Base-by-base conservation (phyloP, 1,284 basidiomycete species). In the Cryptococcus hybrid region DNA sequence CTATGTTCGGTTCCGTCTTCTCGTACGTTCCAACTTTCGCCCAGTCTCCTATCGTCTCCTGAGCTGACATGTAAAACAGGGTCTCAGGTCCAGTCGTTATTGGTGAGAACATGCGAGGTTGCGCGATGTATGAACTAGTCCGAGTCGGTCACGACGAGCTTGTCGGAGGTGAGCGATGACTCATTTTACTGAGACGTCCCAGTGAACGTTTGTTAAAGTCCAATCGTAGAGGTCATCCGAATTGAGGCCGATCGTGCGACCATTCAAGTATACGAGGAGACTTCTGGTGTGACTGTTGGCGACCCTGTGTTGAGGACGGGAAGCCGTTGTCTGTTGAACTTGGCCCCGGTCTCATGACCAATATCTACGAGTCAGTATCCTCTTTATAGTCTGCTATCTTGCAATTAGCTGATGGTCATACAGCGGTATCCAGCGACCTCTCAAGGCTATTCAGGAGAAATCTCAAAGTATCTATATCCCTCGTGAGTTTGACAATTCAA, bases 231-330 rank as follows among this genome's bases (percentile, higher is more conserved):
- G 89, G 93, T 97, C 71, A 97, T 97, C 69, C 86, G 94, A 73
- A 96, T 97, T 79, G 93, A 97, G 70, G 86, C 86, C 59, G 94
- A 96, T 80, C 93, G 97, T 80, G 89, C 92, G 52, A 99, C 95
- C 7, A 98, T 99, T 64, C 96, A 99, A 80, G 96, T 99, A n/a
- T 99, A 99, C 76, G 96, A 97, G 78, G 94, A 97, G 82, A 97
- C 93, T 3, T 94, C 94, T 52, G 93, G 94, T 66, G 92, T 99
- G 52, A 96, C 92, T 13, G 93, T 99, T 57, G 95, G 95, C 47
- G 95, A 99, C 81, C 95, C 95, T 56, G 96, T 99, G 12, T 81
- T 99, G 72, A 84, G 94, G 59, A 99, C 95, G 46, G 95, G 59
- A 99, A 99, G 79, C 95, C 95, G 42, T 85, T 99, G 56, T 92